Conservation (phyloP, 2,329 filamentous ascomycete species). For the Fusarium annulatum region DNA sequence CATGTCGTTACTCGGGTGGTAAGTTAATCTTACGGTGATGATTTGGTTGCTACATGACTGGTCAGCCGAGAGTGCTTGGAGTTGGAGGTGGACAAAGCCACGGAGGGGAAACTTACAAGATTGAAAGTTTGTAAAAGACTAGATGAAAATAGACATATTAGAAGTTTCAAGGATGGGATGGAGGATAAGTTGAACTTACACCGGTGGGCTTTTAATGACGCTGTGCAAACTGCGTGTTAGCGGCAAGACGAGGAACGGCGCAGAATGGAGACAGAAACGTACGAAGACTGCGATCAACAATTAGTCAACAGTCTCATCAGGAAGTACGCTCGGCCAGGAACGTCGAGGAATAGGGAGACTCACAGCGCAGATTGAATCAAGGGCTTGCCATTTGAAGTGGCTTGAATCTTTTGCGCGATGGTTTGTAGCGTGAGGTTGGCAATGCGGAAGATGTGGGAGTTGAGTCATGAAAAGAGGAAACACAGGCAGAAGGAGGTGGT, state of each 20-base stretch:
- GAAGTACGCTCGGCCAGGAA: neutral
- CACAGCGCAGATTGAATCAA: fast-evolving
- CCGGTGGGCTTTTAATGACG: fast-evolving
- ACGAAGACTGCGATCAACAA: fast-evolving
- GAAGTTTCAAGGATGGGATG: neutral
- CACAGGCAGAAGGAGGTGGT: neutral
- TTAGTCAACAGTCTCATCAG: neutral
- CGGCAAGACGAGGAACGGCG: neutral
- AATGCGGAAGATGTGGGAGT: neutral
- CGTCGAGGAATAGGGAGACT: neutral
- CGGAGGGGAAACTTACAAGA: neutral
- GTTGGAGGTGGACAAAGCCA: neutral
- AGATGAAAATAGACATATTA: neutral
- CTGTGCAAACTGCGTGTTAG: neutral
- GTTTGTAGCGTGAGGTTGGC: neutral
- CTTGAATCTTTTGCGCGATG: neutral
- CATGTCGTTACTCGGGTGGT: neutral
- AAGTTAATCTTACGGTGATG: neutral
- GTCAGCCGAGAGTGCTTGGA: neutral
- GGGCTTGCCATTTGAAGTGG: neutral
- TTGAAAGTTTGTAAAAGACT: fast-evolving
- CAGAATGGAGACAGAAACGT: neutral
- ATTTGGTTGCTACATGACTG: neutral
- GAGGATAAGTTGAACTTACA: neutral
- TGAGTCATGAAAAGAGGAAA: neutral